Evolutionary conservation across 2,329 filamentous ascomycete genomes (phyloP).

Genomic region (Pseudogymnoascus sp.): DNA sequence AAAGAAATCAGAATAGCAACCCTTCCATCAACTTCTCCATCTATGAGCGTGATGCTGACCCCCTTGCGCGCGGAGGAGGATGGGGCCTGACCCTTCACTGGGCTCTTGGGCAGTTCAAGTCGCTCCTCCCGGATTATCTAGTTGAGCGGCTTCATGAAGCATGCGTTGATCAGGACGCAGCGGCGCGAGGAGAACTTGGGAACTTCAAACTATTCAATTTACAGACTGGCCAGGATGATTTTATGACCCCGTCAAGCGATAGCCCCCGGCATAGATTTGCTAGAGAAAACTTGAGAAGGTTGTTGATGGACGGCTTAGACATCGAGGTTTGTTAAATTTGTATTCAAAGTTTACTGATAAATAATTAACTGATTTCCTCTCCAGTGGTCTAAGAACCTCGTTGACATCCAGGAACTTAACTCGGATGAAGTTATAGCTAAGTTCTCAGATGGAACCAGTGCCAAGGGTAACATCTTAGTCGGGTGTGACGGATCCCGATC

Average conservation of each 20-base stretch:
- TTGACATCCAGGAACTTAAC: constrained; percentile 29
- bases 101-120: constrained; percentile 33
- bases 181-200: constrained; percentile 38
- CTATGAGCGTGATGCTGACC: constrained; percentile 33
- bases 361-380: constrained; percentile 23
- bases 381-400: constrained; percentile 35
- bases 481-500: constrained; percentile 41
- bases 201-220: constrained; percentile 50
- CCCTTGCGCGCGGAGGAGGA: constrained; percentile 22
- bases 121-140: constrained; percentile 42
- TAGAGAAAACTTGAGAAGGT: constrained; percentile 29
- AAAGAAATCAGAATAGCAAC: neutral
- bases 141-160: constrained; percentile 39
- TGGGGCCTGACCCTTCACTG: constrained; percentile 26
- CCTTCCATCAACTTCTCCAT: constrained; percentile 29
- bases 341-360: constrained; percentile 10
- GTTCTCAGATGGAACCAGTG: constrained; percentile 38
- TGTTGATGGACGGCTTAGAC: constrained; percentile 30
- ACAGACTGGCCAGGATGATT: constrained; percentile 36
- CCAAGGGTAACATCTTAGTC: constrained; percentile 38
- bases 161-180: constrained; percentile 44
- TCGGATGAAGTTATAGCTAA: constrained; percentile 31
- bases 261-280: constrained; percentile 29
- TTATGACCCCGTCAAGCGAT: constrained; percentile 26
- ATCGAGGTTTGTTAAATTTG: constrained; percentile 23